These are phyloP conservation scores for Exophiala sp. DNA, from an alignment of 2,329 filamentous ascomycete species.

Conservation along the genomic window DNA sequence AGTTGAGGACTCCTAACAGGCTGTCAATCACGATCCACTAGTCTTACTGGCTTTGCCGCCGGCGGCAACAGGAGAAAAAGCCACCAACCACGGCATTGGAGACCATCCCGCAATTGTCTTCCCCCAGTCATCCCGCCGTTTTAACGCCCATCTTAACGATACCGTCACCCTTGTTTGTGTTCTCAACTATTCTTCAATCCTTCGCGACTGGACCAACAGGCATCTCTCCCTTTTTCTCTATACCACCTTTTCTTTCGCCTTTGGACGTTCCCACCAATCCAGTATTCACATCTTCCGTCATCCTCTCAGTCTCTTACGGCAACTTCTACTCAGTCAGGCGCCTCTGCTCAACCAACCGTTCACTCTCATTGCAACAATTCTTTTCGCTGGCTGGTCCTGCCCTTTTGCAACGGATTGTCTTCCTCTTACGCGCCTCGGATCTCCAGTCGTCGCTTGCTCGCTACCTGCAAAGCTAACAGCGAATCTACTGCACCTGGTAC, in stretches of 20 bases:
- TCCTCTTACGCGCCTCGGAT: constrained; percentile 23
- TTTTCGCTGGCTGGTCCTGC: constrained; percentile 16
- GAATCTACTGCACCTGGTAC: constrained; percentile 20
- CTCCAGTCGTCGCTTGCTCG: constrained; percentile 17
- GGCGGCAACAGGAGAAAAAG: constrained; percentile 19
- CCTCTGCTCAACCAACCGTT: constrained; percentile 11
- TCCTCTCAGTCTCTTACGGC: constrained; percentile 6
- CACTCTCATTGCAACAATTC: constrained; percentile 12
- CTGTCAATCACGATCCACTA: constrained; percentile 6
- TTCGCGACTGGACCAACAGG: constrained; percentile 7
- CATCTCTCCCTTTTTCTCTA: constrained; percentile 6
- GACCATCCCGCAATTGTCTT: neutral
- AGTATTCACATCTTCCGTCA: constrained; percentile 2
- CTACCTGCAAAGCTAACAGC: constrained; percentile 5
- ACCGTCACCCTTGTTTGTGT: neutral
- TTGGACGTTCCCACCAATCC: constrained; percentile 9
- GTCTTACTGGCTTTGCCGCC: constrained; percentile 17
- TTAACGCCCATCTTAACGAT: constrained; percentile 14
- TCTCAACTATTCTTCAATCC: neutral
- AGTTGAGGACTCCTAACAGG: neutral
- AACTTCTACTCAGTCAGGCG: constrained; percentile 8
- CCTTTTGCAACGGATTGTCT: constrained; percentile 5
- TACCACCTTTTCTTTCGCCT: neutral
- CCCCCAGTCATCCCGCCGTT: constrained; percentile 13
- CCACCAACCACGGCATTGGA: neutral